Conservation (phyloP, 345 rosid species). For the Salix arbutifolia region DNA sequence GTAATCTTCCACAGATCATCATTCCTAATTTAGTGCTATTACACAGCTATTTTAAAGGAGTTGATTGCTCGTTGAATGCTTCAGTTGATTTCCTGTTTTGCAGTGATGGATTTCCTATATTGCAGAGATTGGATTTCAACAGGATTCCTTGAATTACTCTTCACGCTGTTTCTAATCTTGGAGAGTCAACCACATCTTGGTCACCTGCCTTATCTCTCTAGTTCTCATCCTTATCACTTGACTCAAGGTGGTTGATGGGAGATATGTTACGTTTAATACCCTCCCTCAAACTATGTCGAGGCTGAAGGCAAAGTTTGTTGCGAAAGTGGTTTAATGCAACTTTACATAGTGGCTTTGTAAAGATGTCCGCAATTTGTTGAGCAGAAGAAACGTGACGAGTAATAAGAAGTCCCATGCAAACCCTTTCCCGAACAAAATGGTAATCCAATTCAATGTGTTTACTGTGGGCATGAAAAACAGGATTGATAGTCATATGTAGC, state of each 20-base stretch:
- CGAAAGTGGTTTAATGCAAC: not conserved
- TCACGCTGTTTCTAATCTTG: not conserved
- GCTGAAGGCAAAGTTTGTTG: not conserved
- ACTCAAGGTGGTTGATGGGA: not conserved
- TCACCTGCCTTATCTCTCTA: no score
- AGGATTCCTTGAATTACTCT: no score
- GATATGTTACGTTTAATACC: not conserved
- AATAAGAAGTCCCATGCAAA: not conserved
- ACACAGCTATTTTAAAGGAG: no score
- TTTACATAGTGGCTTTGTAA: not conserved
- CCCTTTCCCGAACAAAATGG: not conserved
- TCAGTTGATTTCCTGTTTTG: no score
- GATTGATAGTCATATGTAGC: not conserved
- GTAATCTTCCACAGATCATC: no score
- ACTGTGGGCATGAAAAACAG: not conserved
- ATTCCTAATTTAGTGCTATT: no score
- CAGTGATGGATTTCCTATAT: no score
- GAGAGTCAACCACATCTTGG: not conserved
- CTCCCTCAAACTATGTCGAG: not conserved
- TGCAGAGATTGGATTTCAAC: no score
- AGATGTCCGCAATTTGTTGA: not conserved
- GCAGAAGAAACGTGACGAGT: not conserved
- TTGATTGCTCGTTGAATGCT: no score
- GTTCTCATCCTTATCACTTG: not conserved
- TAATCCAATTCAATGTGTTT: not conserved